A percentile compares a stretch with the other conserved stretches of the same genome.
phyloP scores from a whole-genome alignment of 345 rosid species.

The Lumnitzera littorea region DNA sequence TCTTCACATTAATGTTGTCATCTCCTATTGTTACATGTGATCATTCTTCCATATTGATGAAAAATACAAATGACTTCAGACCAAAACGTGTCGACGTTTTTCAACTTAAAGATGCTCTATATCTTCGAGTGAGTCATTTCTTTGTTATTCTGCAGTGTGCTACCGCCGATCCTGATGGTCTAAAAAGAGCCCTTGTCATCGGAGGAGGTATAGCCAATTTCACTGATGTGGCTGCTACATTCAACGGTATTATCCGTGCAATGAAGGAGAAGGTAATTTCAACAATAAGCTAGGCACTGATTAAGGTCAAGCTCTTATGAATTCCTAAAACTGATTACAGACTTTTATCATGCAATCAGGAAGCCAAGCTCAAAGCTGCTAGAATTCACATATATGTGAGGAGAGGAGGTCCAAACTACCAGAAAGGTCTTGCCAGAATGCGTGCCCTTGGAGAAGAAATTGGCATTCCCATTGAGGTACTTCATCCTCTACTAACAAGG shows the following conservation, averaged over 20 bases:
- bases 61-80: not conserved
- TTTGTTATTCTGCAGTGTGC: conserved; percentile 54
- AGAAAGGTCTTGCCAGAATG: conserved; percentile 89
- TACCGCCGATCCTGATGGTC: conserved; percentile 80
- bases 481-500: not conserved
- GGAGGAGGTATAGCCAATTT: conserved; percentile 99
- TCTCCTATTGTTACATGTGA: not conserved
- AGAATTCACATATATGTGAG: conserved; percentile 57
- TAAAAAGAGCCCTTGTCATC: conserved; percentile 75
- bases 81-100: no score
- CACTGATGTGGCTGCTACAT: conserved; percentile 94
- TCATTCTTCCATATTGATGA: not conserved
- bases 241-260: conserved; percentile 88
- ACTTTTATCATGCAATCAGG: conserved; percentile 26
- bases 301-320: no score
- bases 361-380: conserved; percentile 69
- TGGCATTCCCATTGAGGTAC: conserved; percentile 89
- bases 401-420: conserved; percentile 80
- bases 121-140: conserved; percentile 2
- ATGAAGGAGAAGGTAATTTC: conserved; percentile 73
- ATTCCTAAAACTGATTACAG: not conserved
- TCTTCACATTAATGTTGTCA: no score
- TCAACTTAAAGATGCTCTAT: not conserved
- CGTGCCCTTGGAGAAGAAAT: conserved; percentile 58
- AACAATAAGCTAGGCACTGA: no score